These are phyloP conservation scores for Fistulinella prunicolor DNA, from an alignment of 768 basidiomycete genomes.

Conservation along the genomic window DNA sequence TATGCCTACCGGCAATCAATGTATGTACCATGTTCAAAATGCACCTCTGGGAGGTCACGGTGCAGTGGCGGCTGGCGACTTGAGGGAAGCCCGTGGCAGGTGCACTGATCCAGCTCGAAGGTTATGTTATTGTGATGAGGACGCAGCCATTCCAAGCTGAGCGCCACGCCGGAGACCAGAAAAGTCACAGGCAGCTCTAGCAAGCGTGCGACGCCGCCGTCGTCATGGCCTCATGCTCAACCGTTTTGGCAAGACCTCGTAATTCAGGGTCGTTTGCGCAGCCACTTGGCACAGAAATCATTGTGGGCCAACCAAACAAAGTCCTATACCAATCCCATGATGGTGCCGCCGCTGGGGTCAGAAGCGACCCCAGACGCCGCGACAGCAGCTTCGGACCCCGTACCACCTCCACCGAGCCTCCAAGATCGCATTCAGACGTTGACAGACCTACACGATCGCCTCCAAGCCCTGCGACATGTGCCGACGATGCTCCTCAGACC, in stretches of 20 bases:
- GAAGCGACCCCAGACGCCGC: neutral
- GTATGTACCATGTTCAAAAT: neutral
- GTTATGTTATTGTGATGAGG: neutral
- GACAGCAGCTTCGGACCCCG: conserved; percentile 3
- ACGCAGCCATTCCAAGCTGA: neutral
- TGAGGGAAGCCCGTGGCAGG: neutral
- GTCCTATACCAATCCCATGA: too few species aligned
- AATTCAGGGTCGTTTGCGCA: conserved; percentile 10
- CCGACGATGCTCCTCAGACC: conserved; percentile 45
- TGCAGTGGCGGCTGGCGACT: conserved; percentile 6
- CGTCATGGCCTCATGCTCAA: conserved; percentile 2
- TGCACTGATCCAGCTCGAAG: neutral
- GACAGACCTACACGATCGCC: conserved; percentile 42
- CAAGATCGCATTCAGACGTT: conserved; percentile 46
- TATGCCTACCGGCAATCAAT: neutral
- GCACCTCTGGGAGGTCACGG: conserved; percentile 1
- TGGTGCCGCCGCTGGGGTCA: conserved; percentile 3
- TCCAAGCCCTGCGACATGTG: conserved; percentile 45
- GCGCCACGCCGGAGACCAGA: conserved; percentile 11
- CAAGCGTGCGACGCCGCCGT: conserved; percentile 1
- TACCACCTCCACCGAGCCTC: conserved; percentile 23
- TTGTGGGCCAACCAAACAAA: neutral
- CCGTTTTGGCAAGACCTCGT: too few species aligned
- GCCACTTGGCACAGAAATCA: conserved; percentile 12
- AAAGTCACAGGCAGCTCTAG: neutral